A percentile compares a stretch with the other conserved stretches of the same genome.
phyloP scores from a whole-genome alignment of 2,329 filamentous ascomycete genomes.

The Talaromyces islandicus region DNA sequence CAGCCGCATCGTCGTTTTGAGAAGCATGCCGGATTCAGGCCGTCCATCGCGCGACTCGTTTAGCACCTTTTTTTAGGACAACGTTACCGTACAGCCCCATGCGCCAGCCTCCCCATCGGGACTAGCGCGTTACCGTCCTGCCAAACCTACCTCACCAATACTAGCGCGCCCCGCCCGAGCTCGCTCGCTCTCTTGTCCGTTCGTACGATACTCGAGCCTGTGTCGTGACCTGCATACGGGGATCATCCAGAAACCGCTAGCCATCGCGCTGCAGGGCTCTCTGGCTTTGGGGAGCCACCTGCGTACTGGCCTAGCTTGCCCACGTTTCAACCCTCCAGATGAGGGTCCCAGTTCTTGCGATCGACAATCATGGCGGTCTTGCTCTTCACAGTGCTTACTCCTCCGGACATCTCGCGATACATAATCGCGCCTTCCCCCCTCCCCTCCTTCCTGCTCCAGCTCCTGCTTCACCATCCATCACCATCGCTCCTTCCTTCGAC shows the following conservation, averaged over 20 bases:
- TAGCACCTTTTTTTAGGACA: no score
- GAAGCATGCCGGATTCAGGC: background rate
- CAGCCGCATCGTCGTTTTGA: background rate
- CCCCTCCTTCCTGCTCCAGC: background rate
- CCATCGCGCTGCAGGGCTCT: background rate
- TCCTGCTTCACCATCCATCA: background rate
- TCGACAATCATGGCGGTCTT: constrained; percentile 3
- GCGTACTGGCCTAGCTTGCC: constrained; percentile 6
- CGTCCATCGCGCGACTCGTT: background rate
- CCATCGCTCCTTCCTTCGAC: background rate
- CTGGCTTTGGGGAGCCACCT: background rate
- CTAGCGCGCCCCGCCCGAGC: background rate
- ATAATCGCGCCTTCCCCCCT: background rate
- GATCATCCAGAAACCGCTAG: background rate
- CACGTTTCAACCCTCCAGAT: constrained; percentile 10
- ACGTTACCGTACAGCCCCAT: background rate
- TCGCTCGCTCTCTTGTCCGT: background rate
- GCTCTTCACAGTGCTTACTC: background rate
- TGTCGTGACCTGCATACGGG: background rate
- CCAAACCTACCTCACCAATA: no score
- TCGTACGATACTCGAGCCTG: no score
- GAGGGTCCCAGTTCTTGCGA: constrained; percentile 5
- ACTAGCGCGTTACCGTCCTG: background rate
- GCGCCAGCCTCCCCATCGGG: background rate
- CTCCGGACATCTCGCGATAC: background rate